Evolutionary conservation across 2,329 filamentous ascomycete genomes (phyloP).

Genomic region (Fusarium heterosporum): DNA sequence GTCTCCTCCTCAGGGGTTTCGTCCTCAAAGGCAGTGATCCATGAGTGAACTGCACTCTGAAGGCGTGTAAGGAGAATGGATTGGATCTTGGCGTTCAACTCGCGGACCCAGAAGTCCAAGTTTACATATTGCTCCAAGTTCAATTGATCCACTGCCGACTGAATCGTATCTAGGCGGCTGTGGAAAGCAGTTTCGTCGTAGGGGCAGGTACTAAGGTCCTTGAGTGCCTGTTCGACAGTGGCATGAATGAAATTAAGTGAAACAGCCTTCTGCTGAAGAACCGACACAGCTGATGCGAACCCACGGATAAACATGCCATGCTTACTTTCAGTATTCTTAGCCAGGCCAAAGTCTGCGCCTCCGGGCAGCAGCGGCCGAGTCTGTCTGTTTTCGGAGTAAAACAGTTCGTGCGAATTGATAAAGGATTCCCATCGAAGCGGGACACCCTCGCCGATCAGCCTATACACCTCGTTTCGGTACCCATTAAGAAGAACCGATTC

Average conservation of each 20-base stretch:
- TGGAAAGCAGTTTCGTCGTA: slow-evolving; percentile 87
- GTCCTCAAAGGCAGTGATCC: slow-evolving; percentile 87
- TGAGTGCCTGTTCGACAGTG: slow-evolving; percentile 82
- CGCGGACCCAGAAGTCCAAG: slow-evolving; percentile 86
- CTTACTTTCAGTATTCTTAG: slow-evolving; percentile 81
- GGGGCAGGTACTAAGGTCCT: slow-evolving; percentile 84
- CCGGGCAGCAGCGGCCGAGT: slow-evolving; percentile 59
- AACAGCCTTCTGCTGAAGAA: slow-evolving; percentile 88
- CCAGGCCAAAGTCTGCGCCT: slow-evolving; percentile 55
- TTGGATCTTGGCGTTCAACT: slow-evolving; percentile 89
- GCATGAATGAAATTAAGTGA: slow-evolving; percentile 82
- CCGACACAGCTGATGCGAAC: slow-evolving; percentile 86
- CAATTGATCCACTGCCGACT: slow-evolving; percentile 93
- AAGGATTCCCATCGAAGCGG: slow-evolving; percentile 97
- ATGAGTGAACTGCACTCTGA: slow-evolving; percentile 83
- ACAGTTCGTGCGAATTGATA: slow-evolving; percentile 94
- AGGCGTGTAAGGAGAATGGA: slow-evolving; percentile 82
- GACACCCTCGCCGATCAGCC: slow-evolving; percentile 85
- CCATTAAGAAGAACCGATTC: slow-evolving; percentile 89
- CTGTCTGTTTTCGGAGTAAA: slow-evolving; percentile 63
- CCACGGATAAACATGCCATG: slow-evolving; percentile 97
- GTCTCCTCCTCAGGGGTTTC: slow-evolving; percentile 64
- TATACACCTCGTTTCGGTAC: slow-evolving; percentile 90
- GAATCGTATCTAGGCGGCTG: slow-evolving; percentile 83
- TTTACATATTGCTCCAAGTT: slow-evolving; percentile 98